Conservation (phyloP, 305 asterid genomes). For the Fraxinus sp. region DNA sequence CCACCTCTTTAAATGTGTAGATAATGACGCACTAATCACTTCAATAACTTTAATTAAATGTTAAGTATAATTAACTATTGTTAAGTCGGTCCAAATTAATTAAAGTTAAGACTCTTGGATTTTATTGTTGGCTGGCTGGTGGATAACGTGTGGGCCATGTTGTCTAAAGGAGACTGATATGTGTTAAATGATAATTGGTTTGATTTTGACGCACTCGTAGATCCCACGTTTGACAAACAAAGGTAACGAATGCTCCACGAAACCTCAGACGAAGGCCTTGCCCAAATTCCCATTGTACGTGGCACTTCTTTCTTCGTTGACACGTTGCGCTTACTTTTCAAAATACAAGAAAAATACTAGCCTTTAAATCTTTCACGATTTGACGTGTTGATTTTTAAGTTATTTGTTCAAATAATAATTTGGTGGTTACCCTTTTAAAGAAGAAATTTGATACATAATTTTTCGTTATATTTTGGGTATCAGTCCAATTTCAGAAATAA, state of each 20-base stretch:
- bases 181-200: constrained; percentile 16
- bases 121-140: neutral
- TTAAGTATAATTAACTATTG: neutral
- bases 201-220: neutral
- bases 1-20: neutral
- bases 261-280: constrained; percentile 7
- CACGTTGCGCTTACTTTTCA: neutral
- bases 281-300: neutral
- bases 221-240: constrained; percentile 14
- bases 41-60: neutral
- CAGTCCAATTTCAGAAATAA: neutral
- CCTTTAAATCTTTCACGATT: neutral
- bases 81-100: neutral
- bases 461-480: neutral
- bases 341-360: neutral
- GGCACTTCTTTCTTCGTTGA: neutral
- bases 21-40: neutral
- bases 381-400: neutral
- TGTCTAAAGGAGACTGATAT: neutral
- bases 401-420: too few species aligned
- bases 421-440: neutral
- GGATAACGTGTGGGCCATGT: neutral
- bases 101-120: neutral
- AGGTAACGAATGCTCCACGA: constrained; percentile 23
- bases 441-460: neutral